phyloP scores from a whole-genome alignment of 352 stramenopile genomes.

The Peronospora belbahrii region DNA sequence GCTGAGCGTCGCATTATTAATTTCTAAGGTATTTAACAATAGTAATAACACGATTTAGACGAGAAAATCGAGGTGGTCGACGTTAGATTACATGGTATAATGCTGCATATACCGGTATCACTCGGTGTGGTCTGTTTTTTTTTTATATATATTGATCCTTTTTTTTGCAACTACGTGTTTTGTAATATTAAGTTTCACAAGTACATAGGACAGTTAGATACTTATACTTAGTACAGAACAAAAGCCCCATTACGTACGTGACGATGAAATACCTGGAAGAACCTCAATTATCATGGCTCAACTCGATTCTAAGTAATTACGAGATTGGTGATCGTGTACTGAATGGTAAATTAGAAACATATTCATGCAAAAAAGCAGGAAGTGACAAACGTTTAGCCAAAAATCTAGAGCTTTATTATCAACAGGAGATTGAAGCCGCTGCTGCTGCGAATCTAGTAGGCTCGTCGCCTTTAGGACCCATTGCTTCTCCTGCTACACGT shows the following conservation, averaged over 20 bases:
- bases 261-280: conserved; percentile 92
- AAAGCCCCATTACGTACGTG: too few relatives aligned
- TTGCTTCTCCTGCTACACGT: conserved; percentile 67
- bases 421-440: conserved; percentile 58
- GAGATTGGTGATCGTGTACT: conserved; percentile 85
- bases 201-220: too few relatives aligned
- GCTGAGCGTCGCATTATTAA: conserved; percentile 45
- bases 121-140: too few relatives aligned
- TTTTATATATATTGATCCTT: too few relatives aligned
- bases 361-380: conserved; percentile 89
- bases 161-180: too few relatives aligned
- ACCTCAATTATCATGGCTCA: conserved; percentile 83
- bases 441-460: conserved; percentile 46
- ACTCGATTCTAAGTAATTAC: conserved; percentile 82
- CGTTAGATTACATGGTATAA: too few relatives aligned
- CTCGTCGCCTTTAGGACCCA: conserved; percentile 70
- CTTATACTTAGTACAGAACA: too few relatives aligned
- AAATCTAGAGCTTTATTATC: conserved; percentile 82
- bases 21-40: background rate
- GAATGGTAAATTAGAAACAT: conserved; percentile 84
- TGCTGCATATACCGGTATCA: too few relatives aligned
- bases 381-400: conserved; percentile 90
- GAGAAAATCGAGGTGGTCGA: background rate
- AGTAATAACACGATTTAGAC: too few relatives aligned
- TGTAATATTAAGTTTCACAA: too few relatives aligned